A percentile compares a stretch with the other conserved stretches of the same genome.
Evolutionary conservation across 2,329 filamentous ascomycete species (phyloP).

Genomic region (Aspergillus chevalieri): DNA sequence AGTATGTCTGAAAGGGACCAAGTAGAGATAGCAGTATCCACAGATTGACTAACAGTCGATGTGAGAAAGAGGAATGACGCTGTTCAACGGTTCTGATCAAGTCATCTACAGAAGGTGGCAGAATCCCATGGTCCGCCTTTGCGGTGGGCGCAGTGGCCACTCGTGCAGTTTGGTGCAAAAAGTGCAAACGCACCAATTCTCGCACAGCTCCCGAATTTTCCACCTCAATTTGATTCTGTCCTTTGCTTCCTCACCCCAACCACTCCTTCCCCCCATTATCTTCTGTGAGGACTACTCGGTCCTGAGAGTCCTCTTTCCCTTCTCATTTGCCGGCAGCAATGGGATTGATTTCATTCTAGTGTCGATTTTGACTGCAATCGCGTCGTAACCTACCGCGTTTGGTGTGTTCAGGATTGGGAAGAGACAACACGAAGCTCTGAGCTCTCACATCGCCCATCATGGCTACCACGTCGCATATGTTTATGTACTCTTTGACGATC

Average conservation of each 20-base stretch:
- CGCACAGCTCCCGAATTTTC: conserved; percentile 6
- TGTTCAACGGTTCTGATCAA: background rate
- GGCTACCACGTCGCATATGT: conserved; percentile 98
- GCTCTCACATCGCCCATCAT: conserved; percentile 48
- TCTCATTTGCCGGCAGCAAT: conserved; percentile 25
- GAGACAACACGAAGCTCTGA: conserved; percentile 8
- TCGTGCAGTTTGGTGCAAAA: conserved; percentile 10
- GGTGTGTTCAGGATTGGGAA: conserved; percentile 10
- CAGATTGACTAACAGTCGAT: background rate
- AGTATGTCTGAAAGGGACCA: background rate
- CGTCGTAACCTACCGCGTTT: conserved; percentile 14
- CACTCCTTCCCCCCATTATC: conserved; percentile 3
- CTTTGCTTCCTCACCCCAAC: conserved; percentile 3
- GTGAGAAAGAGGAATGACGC: conserved; percentile 1
- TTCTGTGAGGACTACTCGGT: conserved; percentile 16
- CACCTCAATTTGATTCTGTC: conserved; percentile 24
- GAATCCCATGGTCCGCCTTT: conserved; percentile 28
- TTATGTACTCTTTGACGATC: conserved; percentile 95
- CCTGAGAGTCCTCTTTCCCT: conserved; percentile 20
- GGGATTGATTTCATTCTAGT: conserved; percentile 28
- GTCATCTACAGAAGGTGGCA: conserved; percentile 27
- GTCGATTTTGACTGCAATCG: conserved; percentile 23
- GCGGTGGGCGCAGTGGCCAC: background rate
- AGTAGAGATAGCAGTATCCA: background rate
- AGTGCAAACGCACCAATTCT: conserved; percentile 8